phyloP scores from a whole-genome alignment of 2,329 filamentous ascomycete genomes.

The Diaporthe destruens region DNA sequence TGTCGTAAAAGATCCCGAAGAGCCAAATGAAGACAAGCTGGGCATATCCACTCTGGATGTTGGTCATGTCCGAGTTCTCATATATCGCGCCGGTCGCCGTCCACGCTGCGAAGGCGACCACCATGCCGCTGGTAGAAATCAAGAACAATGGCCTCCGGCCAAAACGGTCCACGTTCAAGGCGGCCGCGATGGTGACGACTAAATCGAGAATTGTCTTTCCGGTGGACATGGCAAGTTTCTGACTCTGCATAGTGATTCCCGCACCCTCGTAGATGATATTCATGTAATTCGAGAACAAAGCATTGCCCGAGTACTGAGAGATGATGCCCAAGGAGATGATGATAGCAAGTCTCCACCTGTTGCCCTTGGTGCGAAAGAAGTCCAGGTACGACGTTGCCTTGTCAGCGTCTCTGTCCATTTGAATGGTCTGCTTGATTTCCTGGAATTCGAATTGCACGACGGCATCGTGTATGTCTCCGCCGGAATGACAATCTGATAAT shows the following conservation, averaged over 20 bases:
- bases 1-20: constrained; percentile 70
- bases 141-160: constrained; percentile 65
- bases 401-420: constrained; percentile 63
- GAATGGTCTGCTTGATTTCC: constrained; percentile 73
- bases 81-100: constrained; percentile 63
- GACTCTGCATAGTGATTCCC: constrained; percentile 66
- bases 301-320: constrained; percentile 75
- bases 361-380: constrained; percentile 70
- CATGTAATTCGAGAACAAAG: constrained; percentile 73
- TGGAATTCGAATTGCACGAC: constrained; percentile 72
- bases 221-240: constrained; percentile 60
- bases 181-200: constrained; percentile 64
- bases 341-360: constrained; percentile 70
- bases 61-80: constrained; percentile 55
- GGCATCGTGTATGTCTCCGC: constrained; percentile 66
- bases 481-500: constrained; percentile 73
- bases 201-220: constrained; percentile 70
- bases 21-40: constrained; percentile 71
- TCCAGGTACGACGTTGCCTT: constrained; percentile 67
- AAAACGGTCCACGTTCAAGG: constrained; percentile 60
- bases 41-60: constrained; percentile 60
- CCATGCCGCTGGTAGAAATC: constrained; percentile 61
- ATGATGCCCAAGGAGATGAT: constrained; percentile 72
- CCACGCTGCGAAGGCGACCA: constrained; percentile 60
- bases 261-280: constrained; percentile 70